Evolutionary conservation across 108 stramenopile genomes (phyloP).

Genomic region (Cyclostephanos invisitatus): DNA sequence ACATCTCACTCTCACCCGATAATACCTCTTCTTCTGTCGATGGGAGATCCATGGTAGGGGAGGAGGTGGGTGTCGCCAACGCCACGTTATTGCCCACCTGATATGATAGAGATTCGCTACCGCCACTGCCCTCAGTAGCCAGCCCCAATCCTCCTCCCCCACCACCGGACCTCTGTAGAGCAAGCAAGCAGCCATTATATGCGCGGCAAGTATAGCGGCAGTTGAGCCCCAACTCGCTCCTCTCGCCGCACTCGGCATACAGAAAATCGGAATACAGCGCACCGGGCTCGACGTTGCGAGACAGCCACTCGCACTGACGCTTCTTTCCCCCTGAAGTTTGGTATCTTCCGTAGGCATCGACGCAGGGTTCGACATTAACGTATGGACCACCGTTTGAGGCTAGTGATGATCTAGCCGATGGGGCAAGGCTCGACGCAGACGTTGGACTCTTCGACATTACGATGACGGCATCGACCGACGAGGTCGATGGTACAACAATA

Average conservation of each 20-base stretch:
- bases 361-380: constrained; percentile 6
- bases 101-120: not conserved
- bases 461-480: not conserved
- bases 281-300: not conserved
- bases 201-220: constrained; percentile 31
- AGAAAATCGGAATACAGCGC: constrained; percentile 12
- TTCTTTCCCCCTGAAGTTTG: constrained; percentile 12
- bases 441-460: not conserved
- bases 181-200: constrained; percentile 36
- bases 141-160: not conserved
- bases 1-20: not conserved
- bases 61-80: not conserved
- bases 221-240: constrained; percentile 36
- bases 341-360: constrained; percentile 15
- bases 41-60: not conserved
- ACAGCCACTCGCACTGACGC: constrained; percentile 24
- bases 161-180: not conserved
- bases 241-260: constrained; percentile 36
- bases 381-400: not conserved
- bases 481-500: not conserved
- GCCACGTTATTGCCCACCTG: not conserved
- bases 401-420: not conserved
- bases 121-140: not conserved
- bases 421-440: not conserved
- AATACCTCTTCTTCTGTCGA: not conserved